Evolutionary conservation across 345 rosid species (phyloP), one percentile per base, ranked within the genome.

Genomic region (Hevea brasiliensis): DNA sequence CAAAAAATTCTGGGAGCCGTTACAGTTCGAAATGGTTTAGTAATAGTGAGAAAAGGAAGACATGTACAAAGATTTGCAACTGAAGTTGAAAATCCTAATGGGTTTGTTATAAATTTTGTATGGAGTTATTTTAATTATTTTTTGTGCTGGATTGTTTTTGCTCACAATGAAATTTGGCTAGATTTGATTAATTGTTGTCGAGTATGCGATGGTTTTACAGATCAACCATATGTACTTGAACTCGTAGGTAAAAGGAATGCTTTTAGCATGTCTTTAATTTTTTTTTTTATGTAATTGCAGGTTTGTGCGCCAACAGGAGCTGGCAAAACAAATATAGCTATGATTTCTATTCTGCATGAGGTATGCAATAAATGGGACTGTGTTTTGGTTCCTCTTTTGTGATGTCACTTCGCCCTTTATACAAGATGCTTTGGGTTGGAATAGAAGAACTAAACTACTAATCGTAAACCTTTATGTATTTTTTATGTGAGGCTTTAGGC

Each of bases 281-380:
- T 76, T 69, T 5, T 21, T 26, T 76, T 69, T 70, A 77, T 84
- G 67, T 72, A 67, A 61, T 73, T 84, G 77, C 84, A 94, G 98
- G 98, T 94, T 75, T 94, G 98, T 85, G 98, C 98, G 68, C 98
- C 98, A n/a, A 94, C 98, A 53, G 98, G 98, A 76, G 98, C 98
- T 72, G 98, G 98, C 17, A 94, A 94, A 85, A 92, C 98, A 79
- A 94, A 94, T 80, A 94, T 94, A 77, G 97, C 98, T 47, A 90
- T 94, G 98, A 86, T 94, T 61, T 89, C 98, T 67, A 84, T 94
- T 75, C 84, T 94, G 68, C 98, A 94, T 61, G 97, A 94, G 95
- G 98, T 92, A 78, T 53, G 68, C 56, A 65, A 61, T 72, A 54
- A 51, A 32, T 44, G 17, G 65, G 27, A 12, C 7, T 12, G 3